Percentiles rank a stretch among this genome's conserved stretches.
phyloP scores from a whole-genome alignment of 768 basidiomycete species.

The Tricholoma saponaceum region DNA sequence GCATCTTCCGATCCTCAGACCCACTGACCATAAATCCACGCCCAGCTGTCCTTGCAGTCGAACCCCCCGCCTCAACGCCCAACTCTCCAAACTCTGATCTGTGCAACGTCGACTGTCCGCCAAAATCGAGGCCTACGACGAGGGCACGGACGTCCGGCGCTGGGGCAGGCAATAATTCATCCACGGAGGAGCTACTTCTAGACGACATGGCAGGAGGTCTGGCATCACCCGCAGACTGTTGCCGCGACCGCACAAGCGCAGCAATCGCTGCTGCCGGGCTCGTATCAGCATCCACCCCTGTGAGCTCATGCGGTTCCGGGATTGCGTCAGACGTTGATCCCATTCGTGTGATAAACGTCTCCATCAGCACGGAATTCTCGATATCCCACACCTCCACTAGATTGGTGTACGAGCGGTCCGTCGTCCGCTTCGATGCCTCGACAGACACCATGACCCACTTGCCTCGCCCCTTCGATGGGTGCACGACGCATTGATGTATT shows the following conservation, averaged over 20 bases:
- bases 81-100: constrained; percentile 47
- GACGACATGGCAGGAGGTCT: constrained; percentile 16
- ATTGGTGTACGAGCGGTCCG: constrained; percentile 40
- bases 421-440: constrained; percentile 44
- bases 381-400: constrained; percentile 93
- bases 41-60: constrained; percentile 33
- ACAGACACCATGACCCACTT: constrained; percentile 88
- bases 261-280: constrained; percentile 75
- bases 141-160: constrained; percentile 68
- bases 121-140: constrained; percentile 73
- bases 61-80: constrained; percentile 30
- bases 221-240: constrained; percentile 30
- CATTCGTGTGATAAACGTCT: constrained; percentile 66
- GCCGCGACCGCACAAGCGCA: constrained; percentile 66
- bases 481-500: constrained; percentile 73
- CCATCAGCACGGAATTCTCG: constrained; percentile 74
- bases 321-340: constrained; percentile 42
- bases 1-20: constrained; percentile 84
- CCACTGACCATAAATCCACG: constrained; percentile 82
- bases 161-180: constrained; percentile 39
- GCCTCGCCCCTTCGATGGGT: constrained; percentile 84
- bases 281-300: constrained; percentile 52
- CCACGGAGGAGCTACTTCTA: constrained; percentile 26
- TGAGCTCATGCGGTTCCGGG: constrained; percentile 49
- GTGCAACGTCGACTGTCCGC: constrained; percentile 55